These are phyloP conservation scores for Afroboletus lepidellus DNA, from an alignment of 1,284 basidiomycete species.

Conservation along the genomic window DNA sequence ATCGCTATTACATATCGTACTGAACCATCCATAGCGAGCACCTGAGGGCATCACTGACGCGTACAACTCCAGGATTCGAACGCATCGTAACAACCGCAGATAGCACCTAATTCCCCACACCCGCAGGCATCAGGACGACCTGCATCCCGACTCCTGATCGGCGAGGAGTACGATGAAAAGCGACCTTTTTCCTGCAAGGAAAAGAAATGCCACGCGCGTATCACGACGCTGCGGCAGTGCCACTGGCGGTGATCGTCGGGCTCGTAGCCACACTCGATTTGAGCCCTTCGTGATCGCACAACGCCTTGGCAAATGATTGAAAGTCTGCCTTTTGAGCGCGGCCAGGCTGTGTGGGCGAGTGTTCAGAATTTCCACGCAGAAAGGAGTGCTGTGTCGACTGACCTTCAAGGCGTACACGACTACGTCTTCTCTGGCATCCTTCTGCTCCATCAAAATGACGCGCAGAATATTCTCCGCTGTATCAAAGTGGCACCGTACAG, in stretches of 20 bases:
- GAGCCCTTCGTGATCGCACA: constrained; percentile 37
- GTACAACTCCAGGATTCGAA: constrained; percentile 12
- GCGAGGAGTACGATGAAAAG: constrained; percentile 1
- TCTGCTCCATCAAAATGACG: constrained; percentile 51
- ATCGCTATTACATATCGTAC: constrained; percentile 23
- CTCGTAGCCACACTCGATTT: constrained; percentile 8
- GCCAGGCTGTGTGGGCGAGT: constrained; percentile 41
- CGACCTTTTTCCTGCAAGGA: background rate
- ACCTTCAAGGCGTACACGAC: constrained; percentile 45
- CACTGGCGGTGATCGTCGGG: background rate
- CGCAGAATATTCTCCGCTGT: constrained; percentile 53
- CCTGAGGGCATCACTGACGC: background rate
- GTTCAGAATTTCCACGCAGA: background rate
- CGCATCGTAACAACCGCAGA: constrained; percentile 4
- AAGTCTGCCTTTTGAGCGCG: constrained; percentile 50
- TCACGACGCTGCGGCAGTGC: constrained; percentile 18
- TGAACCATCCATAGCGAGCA: constrained; percentile 13
- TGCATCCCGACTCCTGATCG: constrained; percentile 19
- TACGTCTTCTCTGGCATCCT: constrained; percentile 25
- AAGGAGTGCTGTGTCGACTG: constrained; percentile 1
- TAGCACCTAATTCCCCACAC: constrained; percentile 19
- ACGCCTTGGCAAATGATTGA: constrained; percentile 44
- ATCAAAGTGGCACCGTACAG: constrained; percentile 57
- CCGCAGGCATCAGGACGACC: constrained; percentile 18
- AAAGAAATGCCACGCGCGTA: background rate